Evolutionary conservation across 768 basidiomycete genomes (phyloP).

Genomic region (Suillus discolor): DNA sequence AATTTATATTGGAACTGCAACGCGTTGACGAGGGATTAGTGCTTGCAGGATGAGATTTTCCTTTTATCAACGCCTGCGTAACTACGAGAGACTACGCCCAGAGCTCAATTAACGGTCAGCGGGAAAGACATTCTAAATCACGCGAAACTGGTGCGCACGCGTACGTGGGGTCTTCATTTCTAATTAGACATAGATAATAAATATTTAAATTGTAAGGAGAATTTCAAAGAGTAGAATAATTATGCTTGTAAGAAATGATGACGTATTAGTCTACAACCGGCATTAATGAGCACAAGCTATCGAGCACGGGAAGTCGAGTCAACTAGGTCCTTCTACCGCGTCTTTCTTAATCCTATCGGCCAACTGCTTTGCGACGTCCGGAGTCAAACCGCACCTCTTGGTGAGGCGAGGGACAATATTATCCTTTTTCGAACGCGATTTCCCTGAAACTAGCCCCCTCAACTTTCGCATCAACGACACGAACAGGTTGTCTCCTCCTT

Average conservation of each 20-base stretch:
- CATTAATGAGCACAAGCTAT: neutral
- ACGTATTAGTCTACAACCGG: neutral
- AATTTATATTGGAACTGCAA: no score
- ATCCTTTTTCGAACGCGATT: conserved; percentile 25
- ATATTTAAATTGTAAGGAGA: no score
- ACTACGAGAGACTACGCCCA: no score
- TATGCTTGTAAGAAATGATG: neutral
- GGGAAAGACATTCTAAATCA: no score
- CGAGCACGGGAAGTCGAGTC: neutral
- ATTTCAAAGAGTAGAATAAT: no score
- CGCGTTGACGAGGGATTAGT: no score
- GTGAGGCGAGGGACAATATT: conserved; percentile 23
- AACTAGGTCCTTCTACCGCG: neutral
- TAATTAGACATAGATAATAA: no score
- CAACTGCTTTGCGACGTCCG: conserved; percentile 27
- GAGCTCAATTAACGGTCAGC: no score
- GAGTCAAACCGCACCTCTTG: conserved; percentile 29
- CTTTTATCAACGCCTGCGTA: no score
- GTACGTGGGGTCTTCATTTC: no score
- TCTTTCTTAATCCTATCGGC: neutral
- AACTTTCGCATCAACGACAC: conserved; percentile 19
- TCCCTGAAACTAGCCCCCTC: conserved; percentile 19
- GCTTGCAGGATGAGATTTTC: no score
- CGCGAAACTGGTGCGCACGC: no score
- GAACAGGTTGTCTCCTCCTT: conserved; percentile 15